phyloP scores from a whole-genome alignment of 2,329 filamentous ascomycete species.

The Fusarium vanettenii region DNA sequence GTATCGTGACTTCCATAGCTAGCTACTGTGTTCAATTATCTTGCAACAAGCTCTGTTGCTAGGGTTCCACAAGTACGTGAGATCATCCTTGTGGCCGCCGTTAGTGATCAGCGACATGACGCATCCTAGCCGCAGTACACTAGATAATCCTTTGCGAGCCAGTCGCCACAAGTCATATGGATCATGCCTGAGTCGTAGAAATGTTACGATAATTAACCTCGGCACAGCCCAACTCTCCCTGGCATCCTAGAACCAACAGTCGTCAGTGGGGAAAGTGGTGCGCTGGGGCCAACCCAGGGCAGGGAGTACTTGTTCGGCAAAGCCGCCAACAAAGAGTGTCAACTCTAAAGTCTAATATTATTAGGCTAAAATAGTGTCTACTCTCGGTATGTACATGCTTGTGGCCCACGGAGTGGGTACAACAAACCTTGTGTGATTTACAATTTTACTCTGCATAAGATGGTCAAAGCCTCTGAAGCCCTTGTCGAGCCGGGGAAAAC shows the following conservation, averaged over 20 bases:
- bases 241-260: not conserved
- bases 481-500: not conserved
- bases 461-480: not conserved
- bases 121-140: not conserved
- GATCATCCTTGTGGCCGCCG: not conserved
- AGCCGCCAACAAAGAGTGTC: not conserved
- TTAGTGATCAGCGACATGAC: not conserved
- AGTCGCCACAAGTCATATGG: not conserved
- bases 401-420: not conserved
- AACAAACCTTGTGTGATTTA: not conserved
- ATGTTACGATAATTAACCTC: not conserved
- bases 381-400: not conserved
- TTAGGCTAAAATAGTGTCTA: not conserved
- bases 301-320: not conserved
- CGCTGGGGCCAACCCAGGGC: not conserved
- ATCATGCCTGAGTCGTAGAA: not conserved
- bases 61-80: not conserved
- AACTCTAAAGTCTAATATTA: not conserved
- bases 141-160: not conserved
- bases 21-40: not conserved
- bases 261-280: not conserved
- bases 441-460: not conserved
- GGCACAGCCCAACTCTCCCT: not conserved
- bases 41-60: not conserved
- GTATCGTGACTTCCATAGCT: not conserved